Conservation (phyloP, 805 yeast species). For the Cyberlindnera mycetangii region DNA sequence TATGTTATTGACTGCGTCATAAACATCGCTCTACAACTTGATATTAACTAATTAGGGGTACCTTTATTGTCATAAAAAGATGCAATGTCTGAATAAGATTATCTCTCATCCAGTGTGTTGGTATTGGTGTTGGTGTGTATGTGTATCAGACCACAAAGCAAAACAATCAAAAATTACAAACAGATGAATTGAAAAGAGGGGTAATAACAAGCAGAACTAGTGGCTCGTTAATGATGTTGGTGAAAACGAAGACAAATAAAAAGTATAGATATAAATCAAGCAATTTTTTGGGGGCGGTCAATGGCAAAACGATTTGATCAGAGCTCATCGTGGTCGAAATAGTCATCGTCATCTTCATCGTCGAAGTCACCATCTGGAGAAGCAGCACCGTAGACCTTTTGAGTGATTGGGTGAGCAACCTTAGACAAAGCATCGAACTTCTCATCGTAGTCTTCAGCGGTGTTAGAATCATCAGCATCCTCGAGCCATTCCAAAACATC, state of each 20-base stretch:
- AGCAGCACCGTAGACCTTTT: conserved; percentile 72
- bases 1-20: no score
- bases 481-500: conserved; percentile 89
- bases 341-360: conserved; percentile 53
- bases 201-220: background rate
- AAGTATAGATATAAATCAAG: background rate
- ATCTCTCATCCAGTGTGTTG: background rate
- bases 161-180: conserved; percentile 2
- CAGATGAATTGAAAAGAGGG: conserved; percentile 2
- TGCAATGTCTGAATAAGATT: background rate
- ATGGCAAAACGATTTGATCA: conserved; percentile 25
- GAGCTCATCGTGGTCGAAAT: conserved; percentile 68
- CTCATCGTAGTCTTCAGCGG: conserved; percentile 91
- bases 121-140: background rate
- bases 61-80: background rate
- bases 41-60: no score
- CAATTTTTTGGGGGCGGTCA: background rate
- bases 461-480: conserved; percentile 80
- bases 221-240: background rate
- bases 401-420: conserved; percentile 87
- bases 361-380: conserved; percentile 45
- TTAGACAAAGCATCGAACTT: conserved; percentile 80
- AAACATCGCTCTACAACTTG: no score
- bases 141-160: conserved; percentile 1
- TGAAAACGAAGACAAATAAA: background rate